Base-by-base conservation (phyloP, 2,329 filamentous ascomycete species). In the Nemania diffusa region DNA sequence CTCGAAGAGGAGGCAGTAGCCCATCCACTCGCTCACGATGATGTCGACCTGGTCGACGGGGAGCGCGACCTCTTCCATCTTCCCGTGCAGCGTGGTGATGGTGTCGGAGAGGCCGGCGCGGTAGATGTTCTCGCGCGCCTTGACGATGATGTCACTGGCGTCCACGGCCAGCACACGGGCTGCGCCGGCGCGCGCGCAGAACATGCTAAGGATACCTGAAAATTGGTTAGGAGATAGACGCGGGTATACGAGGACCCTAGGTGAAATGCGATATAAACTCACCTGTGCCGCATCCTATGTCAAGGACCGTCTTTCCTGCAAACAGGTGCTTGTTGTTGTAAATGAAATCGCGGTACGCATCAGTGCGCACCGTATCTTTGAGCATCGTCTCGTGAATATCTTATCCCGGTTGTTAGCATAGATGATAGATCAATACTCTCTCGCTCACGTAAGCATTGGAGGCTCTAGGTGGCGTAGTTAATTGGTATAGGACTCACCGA, bases 21-120 rank as follows among this genome's bases (percentile, higher is more conserved):
- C 94, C 94, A 98, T 98, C 94, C 94, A 98, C 79, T 98, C 94
- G 67, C 92, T 97, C 68, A 98, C 91, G 77, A 98, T 97, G 75
- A 98, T 91, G 80, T 98, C 95, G 52, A 97, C 94, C 75, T 94
- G 84, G 61, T 89, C 84, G 7, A 95, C 90, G 1, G 92, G 94
- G 24, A 94, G 85, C 64, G 81, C 84, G 62, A 97, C 92, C 72
- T 97, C 94, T 79, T 98, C 95, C 68, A 97, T 92, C 75, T 93
- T 92, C 42, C 95, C 94, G 70, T 90, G 88, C 56, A 97, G 83
- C 74, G 92, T 93, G 50, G 90, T 93, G 75, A 98, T 93, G 26
- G 85, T 84, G 73, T 90, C 84, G 27, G 88, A 85, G 42, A 97
- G 87, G 0, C 88, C 89, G 76, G 97, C 97, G 77, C 89, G 88